Evolutionary conservation across 2,329 filamentous ascomycete species (phyloP), one percentile per base, ranked within the genome.

Genomic region (Coniosporium tulheliwenetii): DNA sequence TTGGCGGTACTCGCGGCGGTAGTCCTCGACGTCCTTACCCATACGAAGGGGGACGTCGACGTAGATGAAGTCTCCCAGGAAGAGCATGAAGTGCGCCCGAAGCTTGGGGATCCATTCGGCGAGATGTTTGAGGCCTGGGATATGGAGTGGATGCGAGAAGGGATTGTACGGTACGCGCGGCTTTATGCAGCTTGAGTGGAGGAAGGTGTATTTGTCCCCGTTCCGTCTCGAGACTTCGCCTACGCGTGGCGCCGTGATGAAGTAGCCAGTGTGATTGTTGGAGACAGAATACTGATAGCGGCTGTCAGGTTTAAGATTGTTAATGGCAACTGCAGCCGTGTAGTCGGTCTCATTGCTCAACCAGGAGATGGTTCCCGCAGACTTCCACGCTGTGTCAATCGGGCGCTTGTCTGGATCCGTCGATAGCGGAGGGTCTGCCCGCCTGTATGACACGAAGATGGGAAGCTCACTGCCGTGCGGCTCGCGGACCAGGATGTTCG

Each of bases 171-270:
- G 91, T 42, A 96, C 85, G 13, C 85, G 81, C 9, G 82, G 81
- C 51, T 95, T 84, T 52, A 96, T 85, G 60, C 91, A 98, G 35
- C 85, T 94, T 0, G 85, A 91, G 3, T 87, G 85, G 7, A 96
- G 63, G 56, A 98, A 98, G 0, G 85, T 93, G 51, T 94, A 89
- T 43, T 77, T 79, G 34, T 79, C 79, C 39, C 77, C 70, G 36
- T 71, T 70, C 4, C 54, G 49, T 5, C 47, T 43, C 0, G 77
- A 72, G 46, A 73, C 69, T 1, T 72, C 67, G 9, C 86, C 85
- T 0, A 77, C 65, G 31, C 69, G 73, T 1, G 89, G 85, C 1
- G 86, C 80, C 0, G 85, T 79, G 3, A 73, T 74, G 52, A 98
- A 94, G 47, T 77, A 77, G 37, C 91, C 91, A 0, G 77, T 78